Base-by-base conservation (phyloP, 2,329 filamentous ascomycete species). In the Fusarium decemcellulare region DNA sequence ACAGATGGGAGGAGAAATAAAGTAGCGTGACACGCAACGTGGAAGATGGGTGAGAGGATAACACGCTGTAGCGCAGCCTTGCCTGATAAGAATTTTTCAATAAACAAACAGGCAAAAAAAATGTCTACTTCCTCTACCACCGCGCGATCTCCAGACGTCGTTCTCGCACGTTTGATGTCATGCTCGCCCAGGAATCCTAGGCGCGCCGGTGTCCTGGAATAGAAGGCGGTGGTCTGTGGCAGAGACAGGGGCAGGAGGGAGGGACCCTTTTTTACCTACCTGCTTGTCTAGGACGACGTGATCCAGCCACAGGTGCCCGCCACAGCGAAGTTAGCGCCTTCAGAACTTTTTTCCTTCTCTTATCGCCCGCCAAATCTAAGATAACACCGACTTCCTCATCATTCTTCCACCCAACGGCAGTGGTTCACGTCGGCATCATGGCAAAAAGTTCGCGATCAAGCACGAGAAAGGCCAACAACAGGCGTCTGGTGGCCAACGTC, bases 361-460 rank as follows among this genome's bases (percentile, higher is more conserved):
- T 61, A 53, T 51, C 64, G 62, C 62, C 59, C 64, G 61, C 37
- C 55, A 59, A 50, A 58, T 53, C 59, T 61, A 50, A 51, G 47
- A 73, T 68, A 71, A 67, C 54, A 44, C 59, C 18, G 58, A 55
- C 43, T 55, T 50, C 39, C 43, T 54, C 52, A 62, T 14, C 40
- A 54, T 58, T 11, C 55, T 44, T 54, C 55, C 65, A 64, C 57
- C 46, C 36, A 48, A 34, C 10, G 46, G 42, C 47, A 55, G 30
- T 42, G 55, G 37, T 39, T 23, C 54, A 67, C 57, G 27, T 59
- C 55, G 44, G 57, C 78, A 87, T 59, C 74, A 98, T 98, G 95
- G 95, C 95, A 27, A 98, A 97, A 80, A 92, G 93, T 78, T 85
- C 92, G 65, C 88, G 95, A 79, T 89, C 95, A 71, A 97, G 92